A percentile compares a stretch with the other conserved stretches of the same genome.
Evolutionary conservation across 495 filamentous ascomycete genomes (phyloP).

Genomic region (Lophiostoma macrostomum): DNA sequence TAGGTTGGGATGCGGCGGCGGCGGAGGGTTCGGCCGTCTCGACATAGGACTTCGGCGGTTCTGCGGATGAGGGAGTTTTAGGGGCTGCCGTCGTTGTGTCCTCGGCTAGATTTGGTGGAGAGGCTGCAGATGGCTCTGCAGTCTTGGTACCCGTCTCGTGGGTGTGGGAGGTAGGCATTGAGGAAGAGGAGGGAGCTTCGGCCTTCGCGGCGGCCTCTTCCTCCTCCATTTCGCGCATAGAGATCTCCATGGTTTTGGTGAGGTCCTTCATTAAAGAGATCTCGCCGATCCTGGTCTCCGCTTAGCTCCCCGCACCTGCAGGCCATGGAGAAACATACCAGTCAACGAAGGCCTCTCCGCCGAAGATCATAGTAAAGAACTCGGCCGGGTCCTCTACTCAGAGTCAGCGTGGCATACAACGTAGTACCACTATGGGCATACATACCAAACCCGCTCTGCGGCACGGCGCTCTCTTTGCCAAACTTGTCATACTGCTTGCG

Average conservation of each 20-base stretch:
- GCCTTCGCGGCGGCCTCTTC: slow-evolving; percentile 31
- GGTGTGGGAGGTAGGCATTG: too few relatives aligned
- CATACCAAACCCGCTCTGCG: slow-evolving; percentile 80
- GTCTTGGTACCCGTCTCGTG: too few relatives aligned
- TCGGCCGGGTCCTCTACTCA: slow-evolving; percentile 80
- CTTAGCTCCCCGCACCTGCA: slow-evolving; percentile 10
- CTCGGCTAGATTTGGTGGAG: too few relatives aligned
- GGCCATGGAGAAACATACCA: slow-evolving; percentile 29
- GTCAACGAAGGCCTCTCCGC: slow-evolving; percentile 87
- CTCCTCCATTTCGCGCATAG: slow-evolving; percentile 43
- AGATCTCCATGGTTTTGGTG: slow-evolving; percentile 47
- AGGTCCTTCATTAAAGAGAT: slow-evolving; percentile 48
- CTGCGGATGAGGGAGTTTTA: slow-evolving; percentile 7
- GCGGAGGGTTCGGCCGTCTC: slow-evolving; percentile 19
- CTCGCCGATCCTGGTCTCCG: slow-evolving; percentile 41
- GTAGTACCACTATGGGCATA: too few relatives aligned
- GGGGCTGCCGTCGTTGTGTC: background rate
- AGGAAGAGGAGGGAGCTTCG: too few relatives aligned
- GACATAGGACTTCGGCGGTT: slow-evolving; percentile 26
- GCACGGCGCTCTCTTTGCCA: slow-evolving; percentile 89
- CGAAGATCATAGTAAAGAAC: slow-evolving; percentile 99
- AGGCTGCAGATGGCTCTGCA: too few relatives aligned
- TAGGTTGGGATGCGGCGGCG: background rate
- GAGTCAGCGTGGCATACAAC: too few relatives aligned
- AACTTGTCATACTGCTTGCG: slow-evolving; percentile 92